phyloP scores from a whole-genome alignment of 2,329 filamentous ascomycete genomes.

The Cladosporium sp. region DNA sequence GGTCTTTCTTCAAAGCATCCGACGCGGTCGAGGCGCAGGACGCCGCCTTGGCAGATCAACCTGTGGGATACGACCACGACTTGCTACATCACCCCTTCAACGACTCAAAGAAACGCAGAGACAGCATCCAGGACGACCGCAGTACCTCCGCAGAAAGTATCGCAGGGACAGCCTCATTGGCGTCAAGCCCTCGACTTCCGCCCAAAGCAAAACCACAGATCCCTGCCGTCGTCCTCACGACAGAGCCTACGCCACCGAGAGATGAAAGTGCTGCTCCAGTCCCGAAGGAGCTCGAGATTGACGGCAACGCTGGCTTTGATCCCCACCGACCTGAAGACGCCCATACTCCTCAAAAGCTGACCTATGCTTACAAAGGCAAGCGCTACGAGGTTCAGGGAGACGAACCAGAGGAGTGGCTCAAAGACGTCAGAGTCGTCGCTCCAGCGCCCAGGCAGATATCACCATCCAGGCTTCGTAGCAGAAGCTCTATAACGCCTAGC shows the following conservation, averaged over 20 bases:
- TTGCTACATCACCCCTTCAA: neutral
- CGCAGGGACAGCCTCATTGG: neutral
- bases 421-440: slow-evolving; percentile 1
- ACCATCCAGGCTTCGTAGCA: neutral
- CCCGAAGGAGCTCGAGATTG: slow-evolving; percentile 4
- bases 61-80: slow-evolving; percentile 1
- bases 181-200: neutral
- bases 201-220: neutral
- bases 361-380: slow-evolving; percentile 3
- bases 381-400: slow-evolving; percentile 10
- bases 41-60: neutral
- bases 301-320: slow-evolving; percentile 10
- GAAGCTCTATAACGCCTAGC: neutral
- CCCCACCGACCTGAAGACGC: neutral
- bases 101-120: slow-evolving; percentile 5
- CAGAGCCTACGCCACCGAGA: neutral
- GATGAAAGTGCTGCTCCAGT: neutral
- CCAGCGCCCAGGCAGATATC: neutral
- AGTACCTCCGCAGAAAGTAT: neutral
- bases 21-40: slow-evolving; percentile 4
- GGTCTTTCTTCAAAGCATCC: neutral
- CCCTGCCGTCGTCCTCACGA: neutral
- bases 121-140: slow-evolving; percentile 8
- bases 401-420: slow-evolving; percentile 7
- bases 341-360: neutral